phyloP scores from a whole-genome alignment of 2,329 filamentous ascomycete species.

The Aspergillus pseudoterreus region DNA sequence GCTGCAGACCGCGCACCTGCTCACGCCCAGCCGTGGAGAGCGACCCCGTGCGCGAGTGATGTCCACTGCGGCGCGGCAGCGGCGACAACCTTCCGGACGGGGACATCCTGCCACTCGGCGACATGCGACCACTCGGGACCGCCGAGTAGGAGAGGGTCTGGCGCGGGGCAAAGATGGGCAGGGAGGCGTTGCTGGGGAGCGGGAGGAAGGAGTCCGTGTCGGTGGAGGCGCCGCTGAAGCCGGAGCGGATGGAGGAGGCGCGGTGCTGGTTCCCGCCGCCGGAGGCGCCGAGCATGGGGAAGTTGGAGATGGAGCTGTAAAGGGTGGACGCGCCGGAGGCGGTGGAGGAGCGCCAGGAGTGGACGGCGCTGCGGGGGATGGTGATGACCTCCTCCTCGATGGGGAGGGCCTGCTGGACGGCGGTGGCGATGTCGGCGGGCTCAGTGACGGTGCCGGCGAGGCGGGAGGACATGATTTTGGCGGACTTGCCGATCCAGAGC shows the following conservation, averaged over 20 bases:
- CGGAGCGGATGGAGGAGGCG: constrained; percentile 23
- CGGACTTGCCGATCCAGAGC: constrained; percentile 49
- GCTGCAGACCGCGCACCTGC: constrained; percentile 29
- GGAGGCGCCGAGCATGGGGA: constrained; percentile 14
- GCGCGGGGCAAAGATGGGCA: constrained; percentile 32
- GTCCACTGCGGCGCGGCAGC: constrained; percentile 7
- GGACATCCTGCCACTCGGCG: constrained; percentile 17
- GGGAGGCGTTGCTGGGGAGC: constrained; percentile 18
- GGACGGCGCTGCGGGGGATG: constrained; percentile 29
- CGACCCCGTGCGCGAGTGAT: constrained; percentile 17
- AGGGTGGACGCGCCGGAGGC: constrained; percentile 29
- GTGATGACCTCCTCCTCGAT: constrained; percentile 36
- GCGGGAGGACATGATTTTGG: constrained; percentile 30
- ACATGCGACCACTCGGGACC: constrained; percentile 6
- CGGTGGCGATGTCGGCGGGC: constrained; percentile 23
- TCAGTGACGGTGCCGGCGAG: constrained; percentile 20
- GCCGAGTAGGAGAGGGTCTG: constrained; percentile 17
- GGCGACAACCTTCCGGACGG: constrained; percentile 15
- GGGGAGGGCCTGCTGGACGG: constrained; percentile 19
- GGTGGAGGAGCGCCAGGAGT: constrained; percentile 35
- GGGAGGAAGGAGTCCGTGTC: constrained; percentile 29
- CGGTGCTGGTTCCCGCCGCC: background rate
- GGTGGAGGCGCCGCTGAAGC: constrained; percentile 27
- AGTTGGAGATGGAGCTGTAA: constrained; percentile 21
- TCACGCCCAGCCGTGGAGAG: constrained; percentile 28